Base-by-base conservation (phyloP, 768 basidiomycete species). In the Mycena olivaceomarginata region DNA sequence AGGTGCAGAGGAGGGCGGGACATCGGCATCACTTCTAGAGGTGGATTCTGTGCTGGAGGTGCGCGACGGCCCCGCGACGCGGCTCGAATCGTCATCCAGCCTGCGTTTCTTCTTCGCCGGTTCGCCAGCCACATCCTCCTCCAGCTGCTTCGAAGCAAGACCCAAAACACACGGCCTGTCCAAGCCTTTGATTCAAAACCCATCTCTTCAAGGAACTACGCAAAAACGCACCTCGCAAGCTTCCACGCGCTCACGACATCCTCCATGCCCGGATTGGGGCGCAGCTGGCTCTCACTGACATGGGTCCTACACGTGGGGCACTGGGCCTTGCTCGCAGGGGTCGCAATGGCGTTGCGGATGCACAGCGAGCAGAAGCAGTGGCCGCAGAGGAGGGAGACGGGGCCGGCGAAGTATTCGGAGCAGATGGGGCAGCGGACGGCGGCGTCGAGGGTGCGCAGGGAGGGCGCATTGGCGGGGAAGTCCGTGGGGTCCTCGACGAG, bases 291-390 rank as follows among this genome's bases (percentile, higher is more conserved):
- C 82, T 96, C 95, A 15, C 88, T 88, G 0, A 90, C 81, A 22
- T 83, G 74, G 79, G 92, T 92, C 22, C 94, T 89, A 84, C 96
- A 97, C 20, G 86, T 87, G 10, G 96, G 95, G 37, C 96, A 97
- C 82, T 94, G 92, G 37, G 91, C 89, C 81, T 94, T 93, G 43
- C 83, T 67, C 5, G 68, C 45, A 11, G 51, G 20, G 1, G 39
- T 87, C 8, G 87, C 80, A 40, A 96, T 83, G 6, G 91, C 88
- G 25, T 90, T 86, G 64, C 96, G 89, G 69, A 96, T 92, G 82
- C 96, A 97, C 81, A 91, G 82, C 16, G 94, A 95, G 85, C 96
- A 97, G 82, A 96, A 97, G 64, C 92, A 93, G 81, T 97, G 96
- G 1, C 95, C 96, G 81, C 96, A 97, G 7, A 83, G 83, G 5